phyloP scores from a whole-genome alignment of 192 early-diverging fungal species.

The Linnemannia zychae region DNA sequence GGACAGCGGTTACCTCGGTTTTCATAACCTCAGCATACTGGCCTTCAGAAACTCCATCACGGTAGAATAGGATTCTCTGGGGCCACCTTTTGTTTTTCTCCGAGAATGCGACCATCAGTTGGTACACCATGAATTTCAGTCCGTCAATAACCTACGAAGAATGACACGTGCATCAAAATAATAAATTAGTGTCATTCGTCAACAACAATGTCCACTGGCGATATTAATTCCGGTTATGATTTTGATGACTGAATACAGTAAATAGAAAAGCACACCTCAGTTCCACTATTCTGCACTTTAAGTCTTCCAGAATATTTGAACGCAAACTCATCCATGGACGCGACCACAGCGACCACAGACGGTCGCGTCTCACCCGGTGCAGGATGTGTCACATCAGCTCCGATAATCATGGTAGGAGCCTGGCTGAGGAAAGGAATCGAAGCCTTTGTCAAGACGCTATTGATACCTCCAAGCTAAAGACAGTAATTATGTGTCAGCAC shows the following conservation, averaged over 20 bases:
- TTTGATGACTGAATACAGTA: too few species aligned
- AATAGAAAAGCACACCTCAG: slow-evolving; percentile 8
- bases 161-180: background rate
- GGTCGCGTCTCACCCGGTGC: slow-evolving; percentile 64
- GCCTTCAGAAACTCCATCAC: slow-evolving; percentile 88
- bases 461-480: slow-evolving; percentile 87
- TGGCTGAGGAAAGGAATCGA: slow-evolving; percentile 31
- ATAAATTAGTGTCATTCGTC: background rate
- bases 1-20: slow-evolving; percentile 79
- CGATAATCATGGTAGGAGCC: slow-evolving; percentile 83
- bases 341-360: slow-evolving; percentile 47
- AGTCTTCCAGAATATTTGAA: slow-evolving; percentile 31
- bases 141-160: slow-evolving; percentile 20
- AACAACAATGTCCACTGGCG: too few species aligned
- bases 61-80: slow-evolving; percentile 79
- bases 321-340: slow-evolving; percentile 35
- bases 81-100: slow-evolving; percentile 63
- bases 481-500: slow-evolving; percentile 51
- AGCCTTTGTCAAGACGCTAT: slow-evolving; percentile 37
- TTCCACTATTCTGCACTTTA: slow-evolving; percentile 24
- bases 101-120: slow-evolving; percentile 65
- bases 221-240: too few species aligned
- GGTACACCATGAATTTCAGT: slow-evolving; percentile 63
- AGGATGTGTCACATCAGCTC: slow-evolving; percentile 90
- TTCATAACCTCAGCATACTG: slow-evolving; percentile 76